Base-by-base conservation (phyloP, 257 asterid species). In the Solanum virginianum region DNA sequence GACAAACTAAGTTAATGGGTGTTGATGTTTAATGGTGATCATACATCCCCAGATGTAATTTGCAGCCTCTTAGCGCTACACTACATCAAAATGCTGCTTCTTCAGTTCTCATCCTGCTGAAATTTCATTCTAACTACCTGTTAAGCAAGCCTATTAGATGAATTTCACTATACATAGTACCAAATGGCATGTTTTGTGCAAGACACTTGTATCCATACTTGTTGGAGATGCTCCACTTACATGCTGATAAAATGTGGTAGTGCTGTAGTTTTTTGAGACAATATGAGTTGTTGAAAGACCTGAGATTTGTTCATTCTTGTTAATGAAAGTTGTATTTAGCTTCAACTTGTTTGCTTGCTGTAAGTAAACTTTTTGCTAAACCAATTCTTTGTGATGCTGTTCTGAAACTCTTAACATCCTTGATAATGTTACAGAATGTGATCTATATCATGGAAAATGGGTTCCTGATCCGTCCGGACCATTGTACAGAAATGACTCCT, bases 401-500 rank as follows among this genome's bases (percentile, higher is more conserved):
- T 39, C 66, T 75, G 18, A 55, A 62, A 57, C 22, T 68, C 59
- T 51, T 59, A 14, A 87, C 53, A 10, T 77, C 32, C 57, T 55
- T 41, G 71, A 14, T 63, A 68, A 18, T 82, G 79, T 88, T 89
- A 80, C 94, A 96, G 99, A 92, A 79, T 96, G 99, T 87, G 93
- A 95, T 89, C 97, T 96, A 62, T 91, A 90, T 85, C 87, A 90
- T 55, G 99, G 99, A 49, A 92, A 90, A 88, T 96, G 99, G 99
- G 85, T 93, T 57, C 85, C 92, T 86, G 99, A 94, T 84, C 72
- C 89, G 60, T 36, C 88, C 8, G 98, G 97, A 84, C 95, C 98
- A 45, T 87, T 95, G 87, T 96, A 96, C 92, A 91, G 90, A 82
- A 94, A 93, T 80, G 86, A 93, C 87, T 91, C 99, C n/a, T 96